A percentile compares a stretch with the other conserved stretches of the same genome.
These are phyloP conservation scores for Stylonectria norvegica DNA, from an alignment of 2,329 filamentous ascomycete species.

Conservation along the genomic window DNA sequence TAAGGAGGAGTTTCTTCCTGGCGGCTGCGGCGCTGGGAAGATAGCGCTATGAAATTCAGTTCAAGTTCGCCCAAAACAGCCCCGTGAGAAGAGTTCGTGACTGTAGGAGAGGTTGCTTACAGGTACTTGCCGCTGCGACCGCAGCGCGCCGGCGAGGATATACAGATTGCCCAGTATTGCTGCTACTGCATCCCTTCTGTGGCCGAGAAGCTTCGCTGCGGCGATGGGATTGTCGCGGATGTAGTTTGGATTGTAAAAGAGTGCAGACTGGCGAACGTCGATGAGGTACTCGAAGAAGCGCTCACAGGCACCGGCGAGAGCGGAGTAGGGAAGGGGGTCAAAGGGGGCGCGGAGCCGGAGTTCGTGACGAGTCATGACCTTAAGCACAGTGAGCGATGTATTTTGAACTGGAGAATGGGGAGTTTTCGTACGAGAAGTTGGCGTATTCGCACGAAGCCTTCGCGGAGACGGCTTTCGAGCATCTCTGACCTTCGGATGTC, in stretches of 20 bases:
- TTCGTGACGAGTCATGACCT: slow-evolving; percentile 55
- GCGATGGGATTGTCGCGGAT: slow-evolving; percentile 49
- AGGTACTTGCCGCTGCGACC: slow-evolving; percentile 48
- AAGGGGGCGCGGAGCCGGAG: slow-evolving; percentile 56
- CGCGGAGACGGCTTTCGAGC: slow-evolving; percentile 56
- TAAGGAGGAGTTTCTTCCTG: slow-evolving; percentile 49
- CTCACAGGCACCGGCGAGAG: slow-evolving; percentile 53
- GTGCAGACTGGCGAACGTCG: slow-evolving; percentile 53
- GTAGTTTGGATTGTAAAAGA: slow-evolving; percentile 55
- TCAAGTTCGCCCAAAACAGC: background rate
- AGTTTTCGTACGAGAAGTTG: slow-evolving; percentile 45
- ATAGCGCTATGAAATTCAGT: slow-evolving; percentile 39
- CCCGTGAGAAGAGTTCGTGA: too few species aligned
- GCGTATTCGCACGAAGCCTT: slow-evolving; percentile 56
- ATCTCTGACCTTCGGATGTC: slow-evolving; percentile 54
- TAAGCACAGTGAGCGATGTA: background rate
- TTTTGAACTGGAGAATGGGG: background rate
- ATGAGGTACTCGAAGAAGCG: slow-evolving; percentile 59
- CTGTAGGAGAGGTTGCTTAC: slow-evolving; percentile 34
- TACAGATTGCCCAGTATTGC: slow-evolving; percentile 57
- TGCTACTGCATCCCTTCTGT: slow-evolving; percentile 55
- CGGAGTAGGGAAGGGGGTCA: slow-evolving; percentile 53
- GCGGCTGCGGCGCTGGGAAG: slow-evolving; percentile 54
- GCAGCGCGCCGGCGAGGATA: slow-evolving; percentile 53
- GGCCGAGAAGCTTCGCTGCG: slow-evolving; percentile 46